A percentile compares a stretch with the other conserved stretches of the same genome.
These are phyloP conservation scores for Pseudogymnoascus sp. DNA, from an alignment of 2,329 filamentous ascomycete species.

Conservation along the genomic window DNA sequence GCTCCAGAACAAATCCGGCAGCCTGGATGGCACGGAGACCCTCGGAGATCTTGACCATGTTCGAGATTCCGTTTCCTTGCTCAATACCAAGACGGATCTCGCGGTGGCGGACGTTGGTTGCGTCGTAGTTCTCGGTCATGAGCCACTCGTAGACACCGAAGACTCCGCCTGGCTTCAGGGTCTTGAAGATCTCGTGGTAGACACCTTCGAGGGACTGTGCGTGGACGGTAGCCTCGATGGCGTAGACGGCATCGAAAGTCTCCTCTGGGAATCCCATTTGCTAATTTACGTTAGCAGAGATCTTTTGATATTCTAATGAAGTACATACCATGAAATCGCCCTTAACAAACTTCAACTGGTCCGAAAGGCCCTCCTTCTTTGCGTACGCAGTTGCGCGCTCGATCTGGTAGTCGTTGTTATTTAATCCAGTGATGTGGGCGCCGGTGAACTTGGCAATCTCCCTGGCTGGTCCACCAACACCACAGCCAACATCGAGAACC, in stretches of 20 bases:
- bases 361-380: constrained; percentile 65
- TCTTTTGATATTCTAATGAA: background rate
- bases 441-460: constrained; percentile 96
- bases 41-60: constrained; percentile 86
- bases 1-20: constrained; percentile 76
- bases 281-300: constrained; percentile 30
- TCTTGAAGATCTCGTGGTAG: constrained; percentile 89
- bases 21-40: constrained; percentile 74
- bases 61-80: constrained; percentile 90
- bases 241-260: constrained; percentile 89
- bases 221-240: constrained; percentile 94
- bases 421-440: constrained; percentile 80
- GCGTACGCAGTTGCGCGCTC: constrained; percentile 85
- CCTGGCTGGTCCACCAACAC: constrained; percentile 87
- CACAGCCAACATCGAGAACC: constrained; percentile 92
- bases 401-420: constrained; percentile 99
- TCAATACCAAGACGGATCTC: constrained; percentile 91
- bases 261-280: constrained; percentile 94
- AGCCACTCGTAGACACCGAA: constrained; percentile 99
- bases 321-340: constrained; percentile 79
- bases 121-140: constrained; percentile 94
- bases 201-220: constrained; percentile 84
- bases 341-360: constrained; percentile 82
- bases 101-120: constrained; percentile 76
- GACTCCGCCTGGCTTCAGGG: constrained; percentile 88